phyloP scores from a whole-genome alignment of 2,329 filamentous ascomycete genomes.

The Raffaelea albimanens region DNA sequence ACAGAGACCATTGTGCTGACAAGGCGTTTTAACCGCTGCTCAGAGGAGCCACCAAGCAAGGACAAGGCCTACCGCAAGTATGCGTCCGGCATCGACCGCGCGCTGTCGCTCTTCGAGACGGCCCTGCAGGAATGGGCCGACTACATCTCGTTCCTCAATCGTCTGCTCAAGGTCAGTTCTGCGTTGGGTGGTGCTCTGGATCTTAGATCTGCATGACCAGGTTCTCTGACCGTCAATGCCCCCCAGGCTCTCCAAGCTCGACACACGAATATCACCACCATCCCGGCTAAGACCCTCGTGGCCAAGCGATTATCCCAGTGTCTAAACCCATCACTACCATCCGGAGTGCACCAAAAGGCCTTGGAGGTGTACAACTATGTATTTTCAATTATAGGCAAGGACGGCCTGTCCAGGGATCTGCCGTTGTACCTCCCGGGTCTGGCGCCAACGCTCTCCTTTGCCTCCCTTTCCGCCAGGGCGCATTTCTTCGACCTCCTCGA shows the following conservation, averaged over 20 bases:
- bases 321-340: conserved; percentile 83
- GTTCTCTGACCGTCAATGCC: conserved; percentile 16
- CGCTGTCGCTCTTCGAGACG: conserved; percentile 82
- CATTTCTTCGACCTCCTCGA: conserved; percentile 80
- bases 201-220: background rate
- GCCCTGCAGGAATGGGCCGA: conserved; percentile 97
- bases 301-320: conserved; percentile 92
- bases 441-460: conserved; percentile 83
- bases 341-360: conserved; percentile 94
- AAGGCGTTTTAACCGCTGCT: conserved; percentile 9
- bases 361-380: conserved; percentile 89
- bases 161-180: conserved; percentile 67
- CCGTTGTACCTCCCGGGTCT: conserved; percentile 84
- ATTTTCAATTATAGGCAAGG: conserved; percentile 74
- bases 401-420: conserved; percentile 72
- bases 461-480: conserved; percentile 81
- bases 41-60: conserved; percentile 47
- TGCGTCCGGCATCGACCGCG: conserved; percentile 77
- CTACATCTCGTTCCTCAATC: conserved; percentile 93
- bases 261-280: conserved; percentile 57
- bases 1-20: background rate
- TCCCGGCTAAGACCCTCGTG: conserved; percentile 75
- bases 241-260: conserved; percentile 79
- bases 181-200: background rate
- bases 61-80: conserved; percentile 77